A percentile compares a stretch with the other conserved stretches of the same genome.
Conservation (phyloP, 1,284 basidiomycete species). For the Salmacisia buchloeana region DNA sequence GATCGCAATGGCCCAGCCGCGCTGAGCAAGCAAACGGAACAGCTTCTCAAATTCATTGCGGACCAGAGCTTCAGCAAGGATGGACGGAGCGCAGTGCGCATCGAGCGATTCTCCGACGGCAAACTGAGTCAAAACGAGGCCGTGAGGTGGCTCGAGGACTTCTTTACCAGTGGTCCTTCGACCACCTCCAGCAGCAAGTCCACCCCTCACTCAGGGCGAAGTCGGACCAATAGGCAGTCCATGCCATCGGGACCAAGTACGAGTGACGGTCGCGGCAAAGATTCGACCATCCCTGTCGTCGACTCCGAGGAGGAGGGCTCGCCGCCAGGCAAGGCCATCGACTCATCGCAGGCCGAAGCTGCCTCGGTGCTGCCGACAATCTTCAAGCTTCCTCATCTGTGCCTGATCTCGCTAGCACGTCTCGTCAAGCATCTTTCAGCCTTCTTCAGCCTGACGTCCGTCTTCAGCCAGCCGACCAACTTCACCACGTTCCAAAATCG, state of each 20-base stretch:
- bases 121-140: conserved; percentile 65
- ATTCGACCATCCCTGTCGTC: neutral
- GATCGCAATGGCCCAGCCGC: conserved; percentile 42
- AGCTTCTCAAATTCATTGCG: conserved; percentile 66
- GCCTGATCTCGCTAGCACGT: conserved; percentile 70
- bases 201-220: conserved; percentile 15
- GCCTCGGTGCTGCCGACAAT: conserved; percentile 18
- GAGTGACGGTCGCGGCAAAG: neutral
- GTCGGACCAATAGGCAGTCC: conserved; percentile 11
- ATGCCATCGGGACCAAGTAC: neutral
- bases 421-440: conserved; percentile 69
- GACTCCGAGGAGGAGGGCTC: neutral
- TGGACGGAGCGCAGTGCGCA: conserved; percentile 53
- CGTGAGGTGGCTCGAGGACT: conserved; percentile 65
- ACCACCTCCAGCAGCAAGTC: conserved; percentile 35
- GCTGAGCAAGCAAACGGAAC: conserved; percentile 69
- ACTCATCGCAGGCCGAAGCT: conserved; percentile 18
- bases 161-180: conserved; percentile 60
- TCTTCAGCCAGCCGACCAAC: conserved; percentile 53
- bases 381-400: conserved; percentile 50
- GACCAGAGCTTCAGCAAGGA: conserved; percentile 7
- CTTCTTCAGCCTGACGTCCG: conserved; percentile 61
- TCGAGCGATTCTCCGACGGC: conserved; percentile 61
- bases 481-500: conserved; percentile 66
- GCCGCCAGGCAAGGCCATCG: neutral